Evolutionary conservation across 2,329 filamentous ascomycete genomes (phyloP).

Genomic region (Alternaria tenuissima): DNA sequence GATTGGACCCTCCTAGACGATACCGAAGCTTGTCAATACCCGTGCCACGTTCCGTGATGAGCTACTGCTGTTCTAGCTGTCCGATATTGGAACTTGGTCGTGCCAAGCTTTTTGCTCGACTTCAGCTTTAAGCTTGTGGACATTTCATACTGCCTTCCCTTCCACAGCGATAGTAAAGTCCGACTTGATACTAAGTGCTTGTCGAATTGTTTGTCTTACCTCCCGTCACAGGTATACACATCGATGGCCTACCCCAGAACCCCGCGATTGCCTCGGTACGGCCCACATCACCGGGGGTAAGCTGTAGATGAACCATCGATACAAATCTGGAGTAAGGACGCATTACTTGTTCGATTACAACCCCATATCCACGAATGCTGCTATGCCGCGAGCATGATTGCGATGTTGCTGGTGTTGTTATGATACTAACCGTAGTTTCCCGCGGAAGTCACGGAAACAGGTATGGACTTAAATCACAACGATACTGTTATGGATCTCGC

Average conservation of each 20-base stretch:
- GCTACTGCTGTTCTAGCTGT: constrained; percentile 28
- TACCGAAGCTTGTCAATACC: constrained; percentile 28
- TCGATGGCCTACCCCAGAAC: constrained; percentile 7
- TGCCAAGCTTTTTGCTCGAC: constrained; percentile 46
- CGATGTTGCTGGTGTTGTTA: not conserved
- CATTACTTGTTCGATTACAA: not conserved
- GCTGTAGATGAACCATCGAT: not conserved
- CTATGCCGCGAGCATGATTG: not conserved
- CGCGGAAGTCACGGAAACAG: not conserved
- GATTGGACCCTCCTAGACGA: constrained; percentile 29
- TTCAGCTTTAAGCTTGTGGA: constrained; percentile 24
- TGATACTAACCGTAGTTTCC: not conserved
- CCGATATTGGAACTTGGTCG: constrained; percentile 33
- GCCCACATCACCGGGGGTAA: not conserved
- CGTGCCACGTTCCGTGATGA: constrained; percentile 31
- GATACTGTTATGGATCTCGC: not conserved
- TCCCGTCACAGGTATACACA: not conserved
- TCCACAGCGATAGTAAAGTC: constrained; percentile 15
- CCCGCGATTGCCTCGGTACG: constrained; percentile 7
- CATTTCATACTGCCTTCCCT: not conserved
- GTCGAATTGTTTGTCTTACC: not conserved
- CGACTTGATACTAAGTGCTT: not conserved
- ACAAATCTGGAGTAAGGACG: not conserved
- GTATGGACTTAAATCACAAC: not conserved
- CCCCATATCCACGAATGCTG: not conserved